Evolutionary conservation across 768 basidiomycete species (phyloP).

Genomic region (Mycena epipterygia): DNA sequence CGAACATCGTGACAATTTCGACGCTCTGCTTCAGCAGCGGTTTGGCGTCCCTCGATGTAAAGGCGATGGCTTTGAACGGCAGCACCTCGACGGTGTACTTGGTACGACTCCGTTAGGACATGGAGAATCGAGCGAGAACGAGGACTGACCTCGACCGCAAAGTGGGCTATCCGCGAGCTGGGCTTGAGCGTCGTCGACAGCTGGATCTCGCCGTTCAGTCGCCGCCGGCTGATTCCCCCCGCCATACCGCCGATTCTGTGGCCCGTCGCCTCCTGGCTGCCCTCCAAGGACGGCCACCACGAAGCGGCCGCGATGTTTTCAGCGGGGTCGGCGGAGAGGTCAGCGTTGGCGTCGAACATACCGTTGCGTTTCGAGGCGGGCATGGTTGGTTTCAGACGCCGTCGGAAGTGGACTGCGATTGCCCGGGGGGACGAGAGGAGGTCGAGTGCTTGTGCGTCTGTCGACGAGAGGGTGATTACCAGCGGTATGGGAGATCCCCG

Average conservation of each 20-base stretch:
- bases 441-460: conserved; percentile 37
- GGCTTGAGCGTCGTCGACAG: conserved; percentile 32
- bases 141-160: conserved; percentile 33
- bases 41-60: conserved; percentile 12
- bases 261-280: neutral
- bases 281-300: conserved; percentile 31
- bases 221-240: neutral
- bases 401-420: conserved; percentile 29
- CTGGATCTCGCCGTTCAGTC: conserved; percentile 37
- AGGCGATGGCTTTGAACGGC: conserved; percentile 37
- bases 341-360: conserved; percentile 35
- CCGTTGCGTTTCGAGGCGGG: conserved; percentile 33
- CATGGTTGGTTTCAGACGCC: conserved; percentile 23
- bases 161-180: conserved; percentile 34
- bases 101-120: no score
- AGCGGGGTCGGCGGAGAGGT: conserved; percentile 31
- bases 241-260: neutral
- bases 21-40: conserved; percentile 32
- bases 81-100: conserved; percentile 39
- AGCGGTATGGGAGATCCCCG: conserved; percentile 37
- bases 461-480: conserved; percentile 21
- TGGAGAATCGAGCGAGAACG: neutral
- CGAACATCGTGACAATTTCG: conserved; percentile 36
- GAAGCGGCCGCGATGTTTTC: conserved; percentile 29
- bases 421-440: conserved; percentile 38